These are phyloP conservation scores for Arthroderma sp. DNA, from an alignment of 2,329 filamentous ascomycete species.

Conservation along the genomic window DNA sequence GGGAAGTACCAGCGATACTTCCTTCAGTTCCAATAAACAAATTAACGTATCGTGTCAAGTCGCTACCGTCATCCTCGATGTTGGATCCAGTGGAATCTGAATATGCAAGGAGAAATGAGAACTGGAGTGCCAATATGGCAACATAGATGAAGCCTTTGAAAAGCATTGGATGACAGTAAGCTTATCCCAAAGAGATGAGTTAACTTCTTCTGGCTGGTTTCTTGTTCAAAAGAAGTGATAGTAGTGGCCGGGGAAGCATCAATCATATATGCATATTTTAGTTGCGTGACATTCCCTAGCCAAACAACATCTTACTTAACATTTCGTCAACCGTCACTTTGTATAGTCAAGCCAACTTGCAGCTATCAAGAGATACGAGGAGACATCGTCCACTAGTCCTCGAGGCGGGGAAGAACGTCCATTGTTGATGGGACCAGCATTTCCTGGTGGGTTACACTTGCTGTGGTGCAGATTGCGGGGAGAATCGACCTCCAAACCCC, in stretches of 20 bases:
- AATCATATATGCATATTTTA: background rate
- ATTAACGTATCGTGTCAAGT: constrained; percentile 33
- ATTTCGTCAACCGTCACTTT: background rate
- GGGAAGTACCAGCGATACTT: constrained; percentile 29
- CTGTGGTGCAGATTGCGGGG: background rate
- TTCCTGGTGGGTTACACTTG: background rate
- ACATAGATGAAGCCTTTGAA: background rate
- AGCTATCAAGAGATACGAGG: no score
- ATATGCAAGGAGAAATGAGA: background rate
- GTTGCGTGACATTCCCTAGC: background rate
- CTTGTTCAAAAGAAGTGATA: background rate
- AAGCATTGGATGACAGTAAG: background rate
- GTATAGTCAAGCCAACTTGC: background rate
- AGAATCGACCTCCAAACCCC: background rate
- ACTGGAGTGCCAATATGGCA: background rate
- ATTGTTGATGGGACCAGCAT: background rate
- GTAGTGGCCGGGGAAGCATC: background rate
- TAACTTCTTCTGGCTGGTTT: background rate
- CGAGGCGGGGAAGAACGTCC: background rate
- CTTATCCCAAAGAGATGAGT: background rate
- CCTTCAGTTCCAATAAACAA: constrained; percentile 39
- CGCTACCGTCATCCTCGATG: constrained; percentile 3
- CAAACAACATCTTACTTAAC: background rate
- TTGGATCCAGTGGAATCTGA: background rate
- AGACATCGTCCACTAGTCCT: background rate